Evolutionary conservation across 1,284 basidiomycete species (phyloP).

Genomic region (Agaricales sp.): DNA sequence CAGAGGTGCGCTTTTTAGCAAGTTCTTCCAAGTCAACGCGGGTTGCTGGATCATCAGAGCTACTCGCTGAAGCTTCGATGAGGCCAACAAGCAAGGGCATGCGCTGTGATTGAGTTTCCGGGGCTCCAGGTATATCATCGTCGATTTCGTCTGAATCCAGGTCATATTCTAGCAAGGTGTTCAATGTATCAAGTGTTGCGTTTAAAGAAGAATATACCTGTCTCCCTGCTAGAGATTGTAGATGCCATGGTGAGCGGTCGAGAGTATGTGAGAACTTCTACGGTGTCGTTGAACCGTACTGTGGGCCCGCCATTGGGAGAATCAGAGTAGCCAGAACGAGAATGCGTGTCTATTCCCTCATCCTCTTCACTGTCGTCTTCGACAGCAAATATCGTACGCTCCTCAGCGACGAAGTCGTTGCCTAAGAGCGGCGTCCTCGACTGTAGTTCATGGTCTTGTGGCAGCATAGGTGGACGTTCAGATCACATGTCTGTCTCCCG

Average conservation of each 20-base stretch:
- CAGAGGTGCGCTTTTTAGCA: slow-evolving; percentile 53
- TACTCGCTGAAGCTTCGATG: background rate
- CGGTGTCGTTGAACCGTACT: slow-evolving; percentile 57
- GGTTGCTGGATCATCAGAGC: slow-evolving; percentile 19
- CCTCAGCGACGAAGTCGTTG: slow-evolving; percentile 25
- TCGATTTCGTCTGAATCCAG: slow-evolving; percentile 70
- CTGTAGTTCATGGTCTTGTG: slow-evolving; percentile 17
- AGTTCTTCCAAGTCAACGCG: slow-evolving; percentile 56
- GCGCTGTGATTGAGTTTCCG: slow-evolving; percentile 36
- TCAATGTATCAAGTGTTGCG: slow-evolving; percentile 8
- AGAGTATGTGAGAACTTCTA: slow-evolving; percentile 43
- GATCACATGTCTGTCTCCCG: background rate
- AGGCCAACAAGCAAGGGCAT: slow-evolving; percentile 67
- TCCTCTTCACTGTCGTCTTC: slow-evolving; percentile 18
- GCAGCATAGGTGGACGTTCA: background rate
- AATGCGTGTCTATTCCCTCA: slow-evolving; percentile 10
- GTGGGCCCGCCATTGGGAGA: slow-evolving; percentile 22
- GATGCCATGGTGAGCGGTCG: slow-evolving; percentile 50
- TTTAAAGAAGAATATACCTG: slow-evolving; percentile 40
- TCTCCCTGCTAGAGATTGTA: slow-evolving; percentile 61
- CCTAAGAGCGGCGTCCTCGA: slow-evolving; percentile 45
- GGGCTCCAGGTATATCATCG: slow-evolving; percentile 26
- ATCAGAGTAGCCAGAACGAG: background rate
- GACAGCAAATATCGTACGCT: slow-evolving; percentile 20
- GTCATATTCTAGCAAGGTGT: slow-evolving; percentile 49